These are phyloP conservation scores for Fusarium liriodendri DNA, from an alignment of 2,329 filamentous ascomycete species.

Conservation along the genomic window DNA sequence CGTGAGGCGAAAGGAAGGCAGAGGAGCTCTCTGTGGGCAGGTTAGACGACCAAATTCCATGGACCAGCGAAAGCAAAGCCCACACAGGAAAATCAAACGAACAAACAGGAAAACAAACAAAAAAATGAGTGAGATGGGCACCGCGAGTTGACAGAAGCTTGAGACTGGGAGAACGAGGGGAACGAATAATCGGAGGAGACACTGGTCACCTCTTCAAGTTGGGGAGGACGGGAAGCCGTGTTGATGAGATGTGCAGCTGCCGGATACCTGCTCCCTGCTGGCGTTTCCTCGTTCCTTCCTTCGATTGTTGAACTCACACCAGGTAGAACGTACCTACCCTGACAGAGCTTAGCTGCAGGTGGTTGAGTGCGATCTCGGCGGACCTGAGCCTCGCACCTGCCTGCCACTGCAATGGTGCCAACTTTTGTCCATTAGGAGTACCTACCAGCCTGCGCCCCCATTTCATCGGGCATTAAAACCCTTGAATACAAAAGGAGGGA, in stretches of 20 bases:
- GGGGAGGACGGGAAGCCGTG: not conserved
- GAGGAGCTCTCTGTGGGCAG: not conserved
- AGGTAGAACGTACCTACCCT: not conserved
- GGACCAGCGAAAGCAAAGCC: not conserved
- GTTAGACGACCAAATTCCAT: not conserved
- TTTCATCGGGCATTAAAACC: not conserved
- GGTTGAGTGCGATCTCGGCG: not conserved
- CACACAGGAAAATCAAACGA: not conserved
- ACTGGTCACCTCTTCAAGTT: not conserved
- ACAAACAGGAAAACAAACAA: not conserved
- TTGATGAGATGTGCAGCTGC: not conserved
- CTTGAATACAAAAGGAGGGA: not conserved
- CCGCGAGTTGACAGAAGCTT: not conserved
- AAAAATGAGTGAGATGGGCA: not conserved
- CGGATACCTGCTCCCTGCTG: not conserved
- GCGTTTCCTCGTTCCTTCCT: constrained; percentile 1
- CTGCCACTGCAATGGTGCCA: not conserved
- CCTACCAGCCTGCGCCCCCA: not conserved
- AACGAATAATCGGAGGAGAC: not conserved
- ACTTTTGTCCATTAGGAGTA: not conserved
- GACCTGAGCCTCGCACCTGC: constrained; percentile 2
- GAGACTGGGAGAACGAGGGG: not conserved
- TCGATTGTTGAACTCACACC: not conserved
- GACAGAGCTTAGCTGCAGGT: not conserved
- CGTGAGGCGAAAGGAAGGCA: not conserved